These are phyloP conservation scores for Vachellia pachyceras DNA, from an alignment of 306 rosid species.

Conservation along the genomic window DNA sequence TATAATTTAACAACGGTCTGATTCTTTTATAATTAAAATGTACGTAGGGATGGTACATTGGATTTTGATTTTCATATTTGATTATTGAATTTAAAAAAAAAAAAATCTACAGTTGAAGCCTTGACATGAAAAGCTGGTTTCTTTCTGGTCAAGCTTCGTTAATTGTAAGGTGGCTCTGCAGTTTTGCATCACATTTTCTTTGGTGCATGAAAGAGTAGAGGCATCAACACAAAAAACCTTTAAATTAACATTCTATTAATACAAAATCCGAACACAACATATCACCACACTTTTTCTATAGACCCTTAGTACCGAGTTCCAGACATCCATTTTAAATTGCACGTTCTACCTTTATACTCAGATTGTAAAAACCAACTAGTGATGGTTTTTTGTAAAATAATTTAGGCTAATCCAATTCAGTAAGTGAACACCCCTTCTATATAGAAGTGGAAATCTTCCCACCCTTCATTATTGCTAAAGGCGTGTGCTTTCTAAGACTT, in stretches of 20 bases:
- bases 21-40: constrained; percentile 10
- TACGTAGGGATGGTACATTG: background rate
- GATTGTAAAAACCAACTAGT: background rate
- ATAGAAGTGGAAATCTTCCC: background rate
- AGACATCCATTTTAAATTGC: constrained; percentile 4
- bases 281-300: background rate
- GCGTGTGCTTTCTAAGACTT: background rate
- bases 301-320: background rate
- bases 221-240: background rate
- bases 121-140: constrained; percentile 25
- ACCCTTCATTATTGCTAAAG: background rate
- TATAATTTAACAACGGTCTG: constrained; percentile 11
- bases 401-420: background rate
- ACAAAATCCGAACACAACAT: constrained; percentile 7
- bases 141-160: constrained; percentile 4
- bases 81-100: background rate
- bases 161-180: constrained; percentile 3
- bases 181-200: background rate
- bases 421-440: background rate
- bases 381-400: background rate
- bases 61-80: background rate
- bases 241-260: background rate
- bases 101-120: background rate
- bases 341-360: background rate
- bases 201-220: background rate